These are phyloP conservation scores for Closterium sp. DNA, from an alignment of 139 green algal species.

Conservation along the genomic window DNA sequence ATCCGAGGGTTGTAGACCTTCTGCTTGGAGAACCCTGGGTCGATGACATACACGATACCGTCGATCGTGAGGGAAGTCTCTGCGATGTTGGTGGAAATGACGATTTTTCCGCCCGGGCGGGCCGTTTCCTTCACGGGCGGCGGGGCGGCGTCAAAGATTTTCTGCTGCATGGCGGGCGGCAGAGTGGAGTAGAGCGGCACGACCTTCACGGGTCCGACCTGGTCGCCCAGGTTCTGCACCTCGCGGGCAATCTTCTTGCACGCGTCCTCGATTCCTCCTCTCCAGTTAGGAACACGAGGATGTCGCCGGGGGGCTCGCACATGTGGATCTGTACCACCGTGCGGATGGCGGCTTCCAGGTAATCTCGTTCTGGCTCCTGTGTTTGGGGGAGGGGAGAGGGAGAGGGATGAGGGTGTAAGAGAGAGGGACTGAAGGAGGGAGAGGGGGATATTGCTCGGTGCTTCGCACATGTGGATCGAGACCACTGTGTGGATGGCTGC, in stretches of 20 bases:
- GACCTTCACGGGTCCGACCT: constrained; percentile 87
- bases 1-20: constrained; percentile 99
- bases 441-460: too few species aligned
- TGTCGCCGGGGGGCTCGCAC: constrained; percentile 77
- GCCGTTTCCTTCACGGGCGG: background rate
- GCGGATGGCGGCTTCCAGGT: too few species aligned
- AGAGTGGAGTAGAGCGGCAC: constrained; percentile 96
- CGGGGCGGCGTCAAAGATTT: constrained; percentile 81
- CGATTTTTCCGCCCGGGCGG: constrained; percentile 91
- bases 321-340: too few species aligned
- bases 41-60: constrained; percentile 97
- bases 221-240: constrained; percentile 53
- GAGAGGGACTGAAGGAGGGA: too few species aligned
- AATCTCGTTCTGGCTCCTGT: too few species aligned
- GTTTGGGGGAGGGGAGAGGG: too few species aligned
- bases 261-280: constrained; percentile 99
- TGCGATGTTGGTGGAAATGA: constrained; percentile 98
- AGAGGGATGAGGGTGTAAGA: too few species aligned
- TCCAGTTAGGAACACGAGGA: constrained; percentile 97
- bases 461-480: constrained; percentile 73
- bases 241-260: constrained; percentile 89
- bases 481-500: constrained; percentile 96
- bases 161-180: constrained; percentile 92
- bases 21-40: constrained; percentile 95
- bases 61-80: constrained; percentile 99